phyloP scores from a whole-genome alignment of 306 rosid genomes.

The Delonix regia region DNA sequence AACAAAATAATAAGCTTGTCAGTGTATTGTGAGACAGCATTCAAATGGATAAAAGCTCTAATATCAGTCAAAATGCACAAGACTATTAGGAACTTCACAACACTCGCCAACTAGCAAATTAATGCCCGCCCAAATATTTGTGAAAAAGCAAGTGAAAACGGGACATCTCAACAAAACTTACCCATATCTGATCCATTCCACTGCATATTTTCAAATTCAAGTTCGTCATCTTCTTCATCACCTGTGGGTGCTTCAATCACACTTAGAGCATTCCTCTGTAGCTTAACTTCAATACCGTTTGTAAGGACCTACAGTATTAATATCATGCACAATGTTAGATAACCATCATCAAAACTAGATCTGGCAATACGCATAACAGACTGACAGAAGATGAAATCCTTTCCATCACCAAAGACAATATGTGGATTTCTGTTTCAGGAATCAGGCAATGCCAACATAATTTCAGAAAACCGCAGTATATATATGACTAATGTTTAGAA shows the following conservation, averaged over 20 bases:
- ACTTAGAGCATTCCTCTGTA: constrained; percentile 97
- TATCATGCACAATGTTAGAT: constrained; percentile 1
- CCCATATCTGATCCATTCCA: constrained; percentile 97
- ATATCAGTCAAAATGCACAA: constrained; percentile 2
- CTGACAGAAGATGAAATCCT: not conserved
- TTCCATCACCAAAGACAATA: not conserved
- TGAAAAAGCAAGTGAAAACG: not conserved
- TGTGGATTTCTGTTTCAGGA: not conserved
- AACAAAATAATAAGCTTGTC: constrained; percentile 29
- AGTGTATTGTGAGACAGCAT: constrained; percentile 33
- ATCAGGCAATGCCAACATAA: not conserved
- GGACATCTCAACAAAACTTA: constrained; percentile 43
- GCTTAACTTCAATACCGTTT: constrained; percentile 95
- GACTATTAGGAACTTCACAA: constrained; percentile 20
- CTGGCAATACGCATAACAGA: not conserved
- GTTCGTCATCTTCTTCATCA: constrained; percentile 93
- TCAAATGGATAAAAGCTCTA: constrained; percentile 16
- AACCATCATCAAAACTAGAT: constrained; percentile 16
- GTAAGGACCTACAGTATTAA: constrained; percentile 77
- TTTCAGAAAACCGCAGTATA: not conserved
- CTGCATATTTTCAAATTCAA: constrained; percentile 74
- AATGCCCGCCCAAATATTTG: not conserved
- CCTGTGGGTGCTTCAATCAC: constrained; percentile 98
- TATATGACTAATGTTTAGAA: not conserved
- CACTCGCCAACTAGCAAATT: not conserved